phyloP scores from a whole-genome alignment of 2,329 filamentous ascomycete genomes.

The Diplocarpon rosae region DNA sequence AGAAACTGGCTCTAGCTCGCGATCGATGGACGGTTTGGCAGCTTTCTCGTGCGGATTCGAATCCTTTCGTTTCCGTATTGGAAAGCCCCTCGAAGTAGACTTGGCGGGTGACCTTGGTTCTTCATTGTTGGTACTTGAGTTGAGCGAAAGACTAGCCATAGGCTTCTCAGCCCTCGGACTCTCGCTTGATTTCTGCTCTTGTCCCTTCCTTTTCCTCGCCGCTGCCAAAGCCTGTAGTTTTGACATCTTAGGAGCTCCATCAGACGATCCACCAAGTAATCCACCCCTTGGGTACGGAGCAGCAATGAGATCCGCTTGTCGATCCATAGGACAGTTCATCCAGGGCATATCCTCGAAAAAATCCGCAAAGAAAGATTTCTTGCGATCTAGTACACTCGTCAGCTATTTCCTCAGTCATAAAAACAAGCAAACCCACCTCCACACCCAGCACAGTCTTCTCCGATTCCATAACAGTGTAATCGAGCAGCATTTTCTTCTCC shows the following conservation, averaged over 20 bases:
- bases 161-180: constrained; percentile 19
- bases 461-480: not conserved
- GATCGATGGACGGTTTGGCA: constrained; percentile 7
- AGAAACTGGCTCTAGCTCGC: constrained; percentile 2
- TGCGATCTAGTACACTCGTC: constrained; percentile 7
- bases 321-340: constrained; percentile 58
- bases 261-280: constrained; percentile 66
- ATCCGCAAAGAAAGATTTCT: constrained; percentile 34
- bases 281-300: constrained; percentile 49
- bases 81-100: constrained; percentile 17
- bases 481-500: not conserved
- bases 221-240: constrained; percentile 87
- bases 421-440: constrained; percentile 22
- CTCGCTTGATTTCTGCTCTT: constrained; percentile 38
- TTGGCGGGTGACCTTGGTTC: constrained; percentile 1
- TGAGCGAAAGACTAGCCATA: constrained; percentile 17
- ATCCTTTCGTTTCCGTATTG: constrained; percentile 25
- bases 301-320: constrained; percentile 54
- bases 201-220: constrained; percentile 72
- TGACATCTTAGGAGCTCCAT: constrained; percentile 59
- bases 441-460: not conserved
- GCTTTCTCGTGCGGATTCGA: constrained; percentile 25
- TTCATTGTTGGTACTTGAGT: constrained; percentile 1
- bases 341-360: constrained; percentile 84
- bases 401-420: constrained; percentile 1